Evolutionary conservation across 1,284 basidiomycete genomes (phyloP).

Genomic region (Cryptococcus floricola): DNA sequence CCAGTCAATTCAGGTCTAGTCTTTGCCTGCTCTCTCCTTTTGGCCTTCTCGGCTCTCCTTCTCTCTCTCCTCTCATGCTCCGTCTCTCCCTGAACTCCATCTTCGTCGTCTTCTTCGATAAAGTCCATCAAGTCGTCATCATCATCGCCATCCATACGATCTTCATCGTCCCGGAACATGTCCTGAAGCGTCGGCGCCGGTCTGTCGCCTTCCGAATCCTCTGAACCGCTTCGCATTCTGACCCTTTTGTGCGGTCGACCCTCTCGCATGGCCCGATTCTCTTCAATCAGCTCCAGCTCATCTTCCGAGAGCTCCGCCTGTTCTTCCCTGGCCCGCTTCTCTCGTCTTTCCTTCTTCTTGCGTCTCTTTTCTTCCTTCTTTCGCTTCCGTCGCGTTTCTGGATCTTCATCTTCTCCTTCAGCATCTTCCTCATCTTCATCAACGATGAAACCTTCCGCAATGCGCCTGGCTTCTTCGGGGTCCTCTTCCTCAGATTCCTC

Average conservation of each 20-base stretch:
- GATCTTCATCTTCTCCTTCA: conserved; percentile 31
- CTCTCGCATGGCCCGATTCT: conserved; percentile 71
- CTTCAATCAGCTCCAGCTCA: conserved; percentile 87
- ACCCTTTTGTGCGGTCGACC: conserved; percentile 36
- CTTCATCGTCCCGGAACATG: conserved; percentile 47
- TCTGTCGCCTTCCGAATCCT: conserved; percentile 49
- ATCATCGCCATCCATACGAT: conserved; percentile 50
- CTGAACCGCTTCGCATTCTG: conserved; percentile 44
- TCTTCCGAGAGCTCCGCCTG: conserved; percentile 76
- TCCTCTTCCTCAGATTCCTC: conserved; percentile 50
- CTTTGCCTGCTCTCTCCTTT: conserved; percentile 63
- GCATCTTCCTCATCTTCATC: conserved; percentile 47
- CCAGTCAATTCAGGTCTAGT: conserved; percentile 73
- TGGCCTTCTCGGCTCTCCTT: conserved; percentile 65
- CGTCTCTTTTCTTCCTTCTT: conserved; percentile 37
- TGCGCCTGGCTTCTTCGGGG: conserved; percentile 43
- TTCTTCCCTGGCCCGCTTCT: conserved; percentile 45
- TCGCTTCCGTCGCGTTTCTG: conserved; percentile 29
- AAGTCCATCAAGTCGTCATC: conserved; percentile 77
- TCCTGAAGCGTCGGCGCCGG: conserved; percentile 35
- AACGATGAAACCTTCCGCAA: conserved; percentile 50
- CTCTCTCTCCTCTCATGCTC: conserved; percentile 67
- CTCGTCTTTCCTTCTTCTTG: conserved; percentile 34
- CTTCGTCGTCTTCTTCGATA: conserved; percentile 68
- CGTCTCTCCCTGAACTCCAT: conserved; percentile 61